Conservation (phyloP, 176 grass and related monocot species). For the barley (Hordeum vulgare) region MorexV3_pseudomolecules_assembly NC_058522.1:4881353-4881852, state of each 20-base stretch:
- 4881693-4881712: neutral
- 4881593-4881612: neutral
- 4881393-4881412: constrained; percentile 85
- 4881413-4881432: constrained; percentile 54
- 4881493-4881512: constrained; percentile 66
- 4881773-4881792: too few species aligned
- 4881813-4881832: too few species aligned
- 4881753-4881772: too few species aligned
- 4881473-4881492: constrained; percentile 88
- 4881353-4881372: constrained; percentile 93
- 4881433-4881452: constrained; percentile 48
- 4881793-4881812: too few species aligned
- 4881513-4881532: neutral
- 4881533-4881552: neutral
- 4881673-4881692: neutral
- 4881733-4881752: too few species aligned
- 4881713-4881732: neutral
- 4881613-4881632: neutral
- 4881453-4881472: constrained; percentile 71
- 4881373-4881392: constrained; percentile 81
- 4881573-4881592: neutral
- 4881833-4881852: too few species aligned
- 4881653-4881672: neutral
- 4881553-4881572: neutral
- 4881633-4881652: neutral